Evolutionary conservation across 768 basidiomycete genomes (phyloP), one percentile per base, ranked within the genome.

Genomic region (Gloeostereum incarnatum): DNA sequence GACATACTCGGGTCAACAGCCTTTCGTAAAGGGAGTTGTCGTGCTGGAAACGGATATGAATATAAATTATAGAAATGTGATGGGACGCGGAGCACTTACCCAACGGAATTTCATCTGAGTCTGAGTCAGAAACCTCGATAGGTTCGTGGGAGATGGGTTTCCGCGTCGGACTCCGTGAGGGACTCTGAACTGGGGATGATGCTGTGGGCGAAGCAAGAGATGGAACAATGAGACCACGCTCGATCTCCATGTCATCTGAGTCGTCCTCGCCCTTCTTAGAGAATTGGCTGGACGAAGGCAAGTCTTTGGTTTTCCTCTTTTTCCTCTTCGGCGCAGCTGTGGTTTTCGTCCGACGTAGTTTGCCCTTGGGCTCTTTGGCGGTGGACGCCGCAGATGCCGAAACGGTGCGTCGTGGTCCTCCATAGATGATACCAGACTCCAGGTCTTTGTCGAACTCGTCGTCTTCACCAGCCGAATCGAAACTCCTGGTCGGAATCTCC

Each of bases 391-490:
- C 49, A 11, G 59, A 29, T 6, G 47, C 59, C 13, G 81, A 75
- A 38, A 66, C 63, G 0, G 78, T 68, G 27, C 81, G 69, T 26
- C 72, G 73, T 5, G 65, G 58, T 29, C 51, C 55, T 44, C 56
- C 54, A n/a, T n/a, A n/a, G 17, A 64, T 42, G 17, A 80, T 52
- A 4, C 73, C 80, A 2, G 70, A 69, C 45, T 79, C 77, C 10
- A 88, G 65, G 27, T 81, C 81, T 48, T 64, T 57, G 49, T 88
- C 86, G 17, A 69, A 71, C 4, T 81, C 78, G 43, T 86, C 84
- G 42, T 80, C 78, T 22, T 78, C 56, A 5, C 71, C 75, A 7
- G 71, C 70, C 4, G 56, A 55, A 21, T 80, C 71, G 26, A 81
- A 73, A 33, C 67, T 57, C 44, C 60, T 59, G 30, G 40, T 13